phyloP scores from a whole-genome alignment of 257 asterid species.

The Solanum pinnatisectum region DNA sequence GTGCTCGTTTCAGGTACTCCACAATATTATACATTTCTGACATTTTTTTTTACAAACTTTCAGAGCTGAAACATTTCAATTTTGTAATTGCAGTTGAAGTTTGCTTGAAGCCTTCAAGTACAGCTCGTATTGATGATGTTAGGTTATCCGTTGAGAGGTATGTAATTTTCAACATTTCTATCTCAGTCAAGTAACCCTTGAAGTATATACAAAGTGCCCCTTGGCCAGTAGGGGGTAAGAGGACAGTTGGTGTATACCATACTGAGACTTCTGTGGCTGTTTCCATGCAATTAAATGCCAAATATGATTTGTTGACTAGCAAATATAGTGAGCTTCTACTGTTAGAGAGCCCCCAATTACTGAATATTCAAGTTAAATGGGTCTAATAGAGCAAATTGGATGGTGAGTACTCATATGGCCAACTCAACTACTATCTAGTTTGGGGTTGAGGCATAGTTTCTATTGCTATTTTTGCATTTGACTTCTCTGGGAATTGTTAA shows the following conservation, averaged over 20 bases:
- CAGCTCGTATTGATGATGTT: constrained; percentile 64
- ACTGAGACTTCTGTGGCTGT: not conserved
- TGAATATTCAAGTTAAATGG: not conserved
- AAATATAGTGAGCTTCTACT: not conserved
- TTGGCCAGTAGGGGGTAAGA: not conserved
- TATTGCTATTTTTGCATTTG: not conserved
- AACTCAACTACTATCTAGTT: not conserved
- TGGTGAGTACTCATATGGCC: not conserved
- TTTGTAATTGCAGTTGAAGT: constrained; percentile 65
- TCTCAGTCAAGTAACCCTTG: not conserved
- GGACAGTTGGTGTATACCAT: not conserved
- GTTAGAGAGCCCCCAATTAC: not conserved
- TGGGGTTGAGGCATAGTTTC: not conserved
- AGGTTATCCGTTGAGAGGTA: constrained; percentile 71
- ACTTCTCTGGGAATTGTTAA: not conserved
- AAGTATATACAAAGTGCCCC: not conserved
- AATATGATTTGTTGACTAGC: not conserved
- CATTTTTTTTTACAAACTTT: not conserved
- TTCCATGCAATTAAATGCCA: not conserved
- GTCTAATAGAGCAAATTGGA: not conserved
- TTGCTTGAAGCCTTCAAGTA: constrained; percentile 64
- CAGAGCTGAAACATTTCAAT: not conserved
- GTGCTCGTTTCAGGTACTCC: constrained; percentile 65
- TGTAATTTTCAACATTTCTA: not conserved
- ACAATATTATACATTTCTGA: not conserved